These are phyloP conservation scores for Termitomyces sp. DNA, from an alignment of 1,284 basidiomycete species.

Conservation along the genomic window DNA sequence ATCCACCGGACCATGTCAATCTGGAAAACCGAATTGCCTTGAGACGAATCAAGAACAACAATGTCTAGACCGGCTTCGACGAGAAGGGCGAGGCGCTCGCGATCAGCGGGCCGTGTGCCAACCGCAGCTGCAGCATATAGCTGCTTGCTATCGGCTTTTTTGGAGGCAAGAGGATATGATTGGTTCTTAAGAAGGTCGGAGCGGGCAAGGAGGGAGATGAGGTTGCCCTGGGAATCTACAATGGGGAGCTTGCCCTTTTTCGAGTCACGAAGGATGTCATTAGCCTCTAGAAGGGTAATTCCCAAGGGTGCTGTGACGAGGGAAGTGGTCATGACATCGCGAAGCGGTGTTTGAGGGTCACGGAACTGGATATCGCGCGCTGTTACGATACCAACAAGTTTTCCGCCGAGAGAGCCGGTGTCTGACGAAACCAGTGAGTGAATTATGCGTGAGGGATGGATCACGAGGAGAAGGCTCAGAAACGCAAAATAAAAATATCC, in stretches of 20 bases:
- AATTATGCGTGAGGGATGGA: constrained; percentile 13
- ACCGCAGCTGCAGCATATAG: constrained; percentile 97
- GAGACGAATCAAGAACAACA: constrained; percentile 92
- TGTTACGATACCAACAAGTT: constrained; percentile 95
- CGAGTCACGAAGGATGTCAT: constrained; percentile 90
- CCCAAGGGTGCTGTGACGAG: constrained; percentile 83
- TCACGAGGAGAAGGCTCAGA: constrained; percentile 25
- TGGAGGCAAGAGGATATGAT: constrained; percentile 93
- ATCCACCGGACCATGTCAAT: constrained; percentile 96
- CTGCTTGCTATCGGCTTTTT: constrained; percentile 90
- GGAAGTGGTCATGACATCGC: constrained; percentile 87
- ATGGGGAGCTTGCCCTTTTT: constrained; percentile 99
- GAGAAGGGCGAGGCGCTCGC: constrained; percentile 80
- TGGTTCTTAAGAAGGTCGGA: constrained; percentile 98
- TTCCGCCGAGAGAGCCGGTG: constrained; percentile 81
- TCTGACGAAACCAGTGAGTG: constrained; percentile 46
- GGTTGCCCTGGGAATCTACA: constrained; percentile 69
- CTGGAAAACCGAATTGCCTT: constrained; percentile 94
- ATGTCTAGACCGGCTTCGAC: constrained; percentile 96
- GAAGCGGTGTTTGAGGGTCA: constrained; percentile 59
- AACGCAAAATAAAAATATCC: constrained; percentile 40
- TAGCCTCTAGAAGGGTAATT: constrained; percentile 89
- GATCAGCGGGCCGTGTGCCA: constrained; percentile 89
- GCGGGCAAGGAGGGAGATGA: constrained; percentile 87
- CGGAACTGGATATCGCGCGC: constrained; percentile 96